Conservation (phyloP, 495 filamentous ascomycete genomes). For the Aspergillus leporis region DNA sequence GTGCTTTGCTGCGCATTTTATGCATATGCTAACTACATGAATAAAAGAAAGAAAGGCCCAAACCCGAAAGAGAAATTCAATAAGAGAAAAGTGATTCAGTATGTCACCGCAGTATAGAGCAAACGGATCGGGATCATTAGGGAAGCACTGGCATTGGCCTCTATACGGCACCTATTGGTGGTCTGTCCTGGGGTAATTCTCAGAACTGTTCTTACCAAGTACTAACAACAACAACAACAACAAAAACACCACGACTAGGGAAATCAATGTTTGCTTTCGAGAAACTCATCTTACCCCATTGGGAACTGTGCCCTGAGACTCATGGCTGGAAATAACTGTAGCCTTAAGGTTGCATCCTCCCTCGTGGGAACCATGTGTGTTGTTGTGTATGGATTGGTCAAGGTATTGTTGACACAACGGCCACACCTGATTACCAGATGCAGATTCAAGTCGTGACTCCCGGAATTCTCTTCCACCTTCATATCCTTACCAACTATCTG, state of each 20-base stretch:
- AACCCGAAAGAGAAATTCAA: not conserved
- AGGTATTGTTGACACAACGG: not conserved
- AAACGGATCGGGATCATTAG: conserved; percentile 15
- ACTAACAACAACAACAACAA: too few relatives aligned
- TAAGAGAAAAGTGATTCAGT: not conserved
- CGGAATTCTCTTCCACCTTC: conserved; percentile 2
- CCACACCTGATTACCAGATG: not conserved
- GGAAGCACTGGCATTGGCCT: conserved; percentile 18
- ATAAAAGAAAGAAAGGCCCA: not conserved
- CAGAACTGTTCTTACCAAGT: too few relatives aligned
- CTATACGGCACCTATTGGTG: not conserved
- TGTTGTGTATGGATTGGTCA: not conserved
- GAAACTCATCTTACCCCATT: not conserved
- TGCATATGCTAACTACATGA: conserved; percentile 11
- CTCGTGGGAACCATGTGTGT: conserved; percentile 15
- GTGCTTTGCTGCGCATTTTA: conserved; percentile 3
- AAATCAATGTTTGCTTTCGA: conserved; percentile 8
- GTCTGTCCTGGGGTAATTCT: too few relatives aligned
- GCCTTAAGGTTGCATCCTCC: conserved; percentile 21
- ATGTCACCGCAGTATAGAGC: conserved; percentile 8
- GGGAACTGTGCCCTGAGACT: not conserved
- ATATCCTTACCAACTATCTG: not conserved
- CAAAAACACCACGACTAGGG: too few relatives aligned
- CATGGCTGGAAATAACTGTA: not conserved
- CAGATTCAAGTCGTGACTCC: conserved; percentile 1